Conservation (phyloP, 2,329 filamentous ascomycete genomes). For the Fusarium pilosicola region DNA sequence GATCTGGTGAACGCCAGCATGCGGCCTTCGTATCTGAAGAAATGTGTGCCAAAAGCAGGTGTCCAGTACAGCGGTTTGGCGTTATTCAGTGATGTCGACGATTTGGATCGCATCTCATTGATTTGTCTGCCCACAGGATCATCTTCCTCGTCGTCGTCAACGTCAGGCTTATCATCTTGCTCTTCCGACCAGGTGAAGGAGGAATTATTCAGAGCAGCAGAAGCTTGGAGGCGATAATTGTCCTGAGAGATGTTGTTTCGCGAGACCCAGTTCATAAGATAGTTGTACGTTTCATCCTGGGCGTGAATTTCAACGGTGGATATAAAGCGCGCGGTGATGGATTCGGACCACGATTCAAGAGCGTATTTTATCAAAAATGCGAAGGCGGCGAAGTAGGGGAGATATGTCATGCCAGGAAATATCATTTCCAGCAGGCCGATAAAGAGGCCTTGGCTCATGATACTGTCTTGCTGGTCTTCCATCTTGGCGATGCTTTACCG, state of each 20-base stretch:
- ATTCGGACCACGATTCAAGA: not conserved
- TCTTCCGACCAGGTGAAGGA: not conserved
- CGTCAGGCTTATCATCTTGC: not conserved
- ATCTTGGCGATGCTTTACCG: not conserved
- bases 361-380: not conserved
- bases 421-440: not conserved
- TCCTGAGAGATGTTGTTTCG: not conserved
- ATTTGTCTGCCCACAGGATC: not conserved
- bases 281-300: constrained; percentile 12
- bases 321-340: not conserved
- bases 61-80: constrained; percentile 8
- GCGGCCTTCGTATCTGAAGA: constrained; percentile 1
- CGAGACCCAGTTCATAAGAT: constrained; percentile 16
- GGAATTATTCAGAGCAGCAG: not conserved
- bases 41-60: constrained; percentile 9
- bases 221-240: constrained; percentile 8
- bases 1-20: constrained; percentile 6
- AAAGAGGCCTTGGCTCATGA: not conserved
- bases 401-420: not conserved
- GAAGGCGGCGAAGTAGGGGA: not conserved
- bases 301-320: constrained; percentile 10
- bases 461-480: not conserved
- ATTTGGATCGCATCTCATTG: not conserved
- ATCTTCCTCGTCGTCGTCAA: not conserved
- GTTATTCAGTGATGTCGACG: constrained; percentile 4